These are phyloP conservation scores for Rhodosporidiobolus odoratus DNA, from an alignment of 768 basidiomycete species.

Conservation along the genomic window DNA sequence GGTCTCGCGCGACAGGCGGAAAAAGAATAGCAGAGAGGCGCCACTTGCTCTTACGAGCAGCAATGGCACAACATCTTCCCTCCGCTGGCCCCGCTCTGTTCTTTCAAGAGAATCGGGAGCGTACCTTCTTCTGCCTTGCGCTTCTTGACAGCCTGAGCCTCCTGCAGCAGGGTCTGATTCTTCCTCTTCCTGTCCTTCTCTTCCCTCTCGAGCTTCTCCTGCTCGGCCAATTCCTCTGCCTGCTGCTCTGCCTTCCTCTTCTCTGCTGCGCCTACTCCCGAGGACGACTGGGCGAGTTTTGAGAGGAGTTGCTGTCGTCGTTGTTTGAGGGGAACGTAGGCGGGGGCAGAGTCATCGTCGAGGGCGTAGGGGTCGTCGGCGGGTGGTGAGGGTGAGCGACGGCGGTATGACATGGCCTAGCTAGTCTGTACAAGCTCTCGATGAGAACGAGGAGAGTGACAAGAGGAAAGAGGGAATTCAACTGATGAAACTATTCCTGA, in stretches of 20 bases:
- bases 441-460: neutral
- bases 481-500: too few species aligned
- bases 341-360: slow-evolving; percentile 59
- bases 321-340: slow-evolving; percentile 81
- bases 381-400: slow-evolving; percentile 22
- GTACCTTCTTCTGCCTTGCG: slow-evolving; percentile 74
- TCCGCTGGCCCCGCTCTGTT: neutral
- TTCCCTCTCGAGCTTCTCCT: slow-evolving; percentile 69
- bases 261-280: slow-evolving; percentile 54
- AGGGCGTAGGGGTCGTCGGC: slow-evolving; percentile 17
- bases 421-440: too few species aligned
- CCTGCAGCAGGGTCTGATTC: slow-evolving; percentile 65
- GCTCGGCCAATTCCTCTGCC: slow-evolving; percentile 62
- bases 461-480: too few species aligned
- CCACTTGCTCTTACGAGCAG: too few species aligned
- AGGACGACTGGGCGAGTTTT: slow-evolving; percentile 56
- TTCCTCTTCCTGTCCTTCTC: slow-evolving; percentile 74
- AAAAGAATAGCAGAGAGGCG: too few species aligned
- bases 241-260: slow-evolving; percentile 55
- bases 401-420: slow-evolving; percentile 1
- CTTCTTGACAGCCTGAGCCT: slow-evolving; percentile 90
- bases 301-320: slow-evolving; percentile 74
- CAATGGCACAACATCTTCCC: neutral
- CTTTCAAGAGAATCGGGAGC: slow-evolving; percentile 17
- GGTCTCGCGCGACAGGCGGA: too few species aligned